These are phyloP conservation scores for Chaetomium olivaceum DNA, from an alignment of 2,329 filamentous ascomycete species.

Conservation along the genomic window DNA sequence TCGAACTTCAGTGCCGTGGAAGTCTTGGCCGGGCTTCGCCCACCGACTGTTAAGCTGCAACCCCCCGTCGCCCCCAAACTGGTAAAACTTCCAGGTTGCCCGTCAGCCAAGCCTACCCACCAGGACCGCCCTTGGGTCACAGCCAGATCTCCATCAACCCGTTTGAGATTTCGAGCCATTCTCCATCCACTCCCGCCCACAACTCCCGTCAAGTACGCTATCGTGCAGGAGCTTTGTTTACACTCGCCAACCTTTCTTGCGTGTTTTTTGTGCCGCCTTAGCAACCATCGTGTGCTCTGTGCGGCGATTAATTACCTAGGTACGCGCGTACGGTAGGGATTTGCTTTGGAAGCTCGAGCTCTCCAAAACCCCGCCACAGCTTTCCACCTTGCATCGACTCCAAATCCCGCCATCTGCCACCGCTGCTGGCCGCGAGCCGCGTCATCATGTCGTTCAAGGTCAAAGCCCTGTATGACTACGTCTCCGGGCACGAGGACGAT, in stretches of 20 bases:
- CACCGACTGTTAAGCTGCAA: constrained; percentile 33
- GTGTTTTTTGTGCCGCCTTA: neutral
- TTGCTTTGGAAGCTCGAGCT: constrained; percentile 18
- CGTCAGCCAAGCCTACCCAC: constrained; percentile 17
- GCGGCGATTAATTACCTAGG: neutral
- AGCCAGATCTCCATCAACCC: constrained; percentile 25
- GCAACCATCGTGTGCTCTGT: constrained; percentile 3
- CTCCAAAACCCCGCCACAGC: constrained; percentile 21
- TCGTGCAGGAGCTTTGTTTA: constrained; percentile 17
- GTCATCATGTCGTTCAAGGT: constrained; percentile 81
- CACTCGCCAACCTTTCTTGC: constrained; percentile 1
- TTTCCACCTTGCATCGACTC: constrained; percentile 5
- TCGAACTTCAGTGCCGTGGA: neutral
- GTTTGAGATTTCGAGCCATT: constrained; percentile 31
- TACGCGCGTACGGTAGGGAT: neutral
- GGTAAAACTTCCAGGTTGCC: neutral
- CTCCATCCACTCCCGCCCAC: constrained; percentile 17
- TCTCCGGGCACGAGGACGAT: constrained; percentile 91
- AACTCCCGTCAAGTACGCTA: neutral
- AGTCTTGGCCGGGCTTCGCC: constrained; percentile 39
- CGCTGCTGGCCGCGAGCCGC: constrained; percentile 29
- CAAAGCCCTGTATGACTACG: constrained; percentile 93
- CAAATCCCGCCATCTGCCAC: neutral
- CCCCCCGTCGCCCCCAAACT: constrained; percentile 27
- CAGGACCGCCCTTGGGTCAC: constrained; percentile 20